Conservation (phyloP, 2,329 filamentous ascomycete genomes). For the Pseudogymnoascus sp. region DNA sequence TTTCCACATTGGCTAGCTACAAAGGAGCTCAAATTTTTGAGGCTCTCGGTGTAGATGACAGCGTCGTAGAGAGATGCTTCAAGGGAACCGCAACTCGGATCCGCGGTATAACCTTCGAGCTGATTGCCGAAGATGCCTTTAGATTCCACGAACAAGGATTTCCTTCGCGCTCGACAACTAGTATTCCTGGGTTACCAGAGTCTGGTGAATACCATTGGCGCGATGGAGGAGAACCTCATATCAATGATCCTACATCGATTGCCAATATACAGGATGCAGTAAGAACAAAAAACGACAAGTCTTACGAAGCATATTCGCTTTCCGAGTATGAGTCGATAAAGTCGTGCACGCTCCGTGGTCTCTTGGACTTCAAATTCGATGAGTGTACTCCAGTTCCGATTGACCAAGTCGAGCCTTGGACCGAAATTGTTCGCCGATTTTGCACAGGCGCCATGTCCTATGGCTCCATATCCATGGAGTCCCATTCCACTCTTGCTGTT, state of each 20-base stretch:
- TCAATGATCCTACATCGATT: slow-evolving; percentile 92
- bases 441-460: slow-evolving; percentile 98
- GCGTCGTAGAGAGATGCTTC: slow-evolving; percentile 90
- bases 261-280: slow-evolving; percentile 97
- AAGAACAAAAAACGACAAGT: slow-evolving; percentile 95
- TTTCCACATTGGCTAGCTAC: slow-evolving; percentile 91
- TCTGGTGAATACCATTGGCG: slow-evolving; percentile 98
- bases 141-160: slow-evolving; percentile 92
- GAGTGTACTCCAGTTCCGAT: slow-evolving; percentile 79
- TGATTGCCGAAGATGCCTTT: slow-evolving; percentile 90
- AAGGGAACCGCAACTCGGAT: slow-evolving; percentile 90
- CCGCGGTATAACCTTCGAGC: slow-evolving; percentile 86
- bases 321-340: slow-evolving; percentile 96
- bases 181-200: slow-evolving; percentile 75
- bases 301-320: slow-evolving; percentile 91
- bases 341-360: slow-evolving; percentile 85
- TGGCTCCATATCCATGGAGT: slow-evolving; percentile 97
- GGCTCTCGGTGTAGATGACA: slow-evolving; percentile 85
- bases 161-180: slow-evolving; percentile 70
- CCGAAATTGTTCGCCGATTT: slow-evolving; percentile 92
- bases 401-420: slow-evolving; percentile 97
- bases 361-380: slow-evolving; percentile 95
- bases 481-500: slow-evolving; percentile 89
- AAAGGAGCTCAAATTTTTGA: slow-evolving; percentile 98
- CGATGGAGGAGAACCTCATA: slow-evolving; percentile 88